Conservation (phyloP, 805 yeast species). For the Candida ulmi region DNA sequence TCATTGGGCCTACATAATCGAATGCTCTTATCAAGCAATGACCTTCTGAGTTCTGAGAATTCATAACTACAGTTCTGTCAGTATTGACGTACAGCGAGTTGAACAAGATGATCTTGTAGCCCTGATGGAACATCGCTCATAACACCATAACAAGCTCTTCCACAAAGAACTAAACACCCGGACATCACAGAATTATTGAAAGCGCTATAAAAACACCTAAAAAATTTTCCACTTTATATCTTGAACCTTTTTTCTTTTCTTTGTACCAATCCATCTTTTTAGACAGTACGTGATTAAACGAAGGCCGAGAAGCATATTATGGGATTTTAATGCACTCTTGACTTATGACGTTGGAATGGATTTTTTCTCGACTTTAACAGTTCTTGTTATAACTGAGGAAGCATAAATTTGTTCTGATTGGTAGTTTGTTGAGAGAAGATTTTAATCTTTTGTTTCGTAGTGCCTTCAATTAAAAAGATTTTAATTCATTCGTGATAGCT, state of each 20-base stretch:
- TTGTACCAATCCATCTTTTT: slow-evolving; percentile 67
- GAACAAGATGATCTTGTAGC: no score
- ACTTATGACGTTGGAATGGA: slow-evolving; percentile 2
- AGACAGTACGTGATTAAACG: slow-evolving; percentile 54
- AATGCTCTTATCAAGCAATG: no score
- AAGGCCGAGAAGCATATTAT: neutral
- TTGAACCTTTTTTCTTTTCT: slow-evolving; percentile 26
- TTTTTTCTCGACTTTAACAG: slow-evolving; percentile 1
- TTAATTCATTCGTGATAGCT: slow-evolving; percentile 17
- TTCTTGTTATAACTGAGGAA: slow-evolving; percentile 1
- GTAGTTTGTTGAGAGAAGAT: neutral
- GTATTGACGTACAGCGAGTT: no score
- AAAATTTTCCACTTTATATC: neutral
- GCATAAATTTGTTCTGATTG: neutral
- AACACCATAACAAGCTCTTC: neutral
- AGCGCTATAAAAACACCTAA: slow-evolving; percentile 4
- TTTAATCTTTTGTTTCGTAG: neutral
- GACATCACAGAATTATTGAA: neutral
- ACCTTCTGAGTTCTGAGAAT: no score
- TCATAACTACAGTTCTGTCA: no score
- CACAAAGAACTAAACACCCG: neutral
- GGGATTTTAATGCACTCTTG: neutral
- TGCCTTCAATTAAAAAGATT: slow-evolving; percentile 1
- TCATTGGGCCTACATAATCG: no score
- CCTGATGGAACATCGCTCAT: neutral